These are phyloP conservation scores for Cucurbitaria berberidis DNA, from an alignment of 2,329 filamentous ascomycete species.

Conservation along the genomic window DNA sequence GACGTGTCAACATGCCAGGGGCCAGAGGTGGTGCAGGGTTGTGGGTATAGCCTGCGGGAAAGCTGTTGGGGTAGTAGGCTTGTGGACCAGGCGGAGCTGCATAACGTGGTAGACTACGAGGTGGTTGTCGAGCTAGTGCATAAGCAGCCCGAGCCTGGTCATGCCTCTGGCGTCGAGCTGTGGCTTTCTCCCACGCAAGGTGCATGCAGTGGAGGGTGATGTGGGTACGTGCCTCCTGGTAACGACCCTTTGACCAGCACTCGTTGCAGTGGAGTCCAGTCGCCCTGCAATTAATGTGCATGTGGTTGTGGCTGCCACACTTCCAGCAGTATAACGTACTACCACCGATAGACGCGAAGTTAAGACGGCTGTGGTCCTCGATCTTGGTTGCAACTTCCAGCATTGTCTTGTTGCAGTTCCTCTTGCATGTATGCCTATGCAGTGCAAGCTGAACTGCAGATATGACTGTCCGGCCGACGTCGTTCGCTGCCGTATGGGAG, in stretches of 20 bases:
- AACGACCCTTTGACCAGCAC: constrained; percentile 3
- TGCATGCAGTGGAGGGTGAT: constrained; percentile 10
- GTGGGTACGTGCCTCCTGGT: neutral
- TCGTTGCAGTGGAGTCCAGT: constrained; percentile 9
- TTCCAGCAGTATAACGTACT: constrained; percentile 14
- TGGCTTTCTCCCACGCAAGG: neutral
- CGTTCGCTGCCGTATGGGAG: constrained; percentile 31
- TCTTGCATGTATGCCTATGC: neutral
- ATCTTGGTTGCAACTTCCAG: constrained; percentile 8
- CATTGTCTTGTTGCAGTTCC: neutral
- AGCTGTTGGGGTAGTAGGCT: no score
- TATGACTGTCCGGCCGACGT: constrained; percentile 31
- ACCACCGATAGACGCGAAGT: constrained; percentile 11
- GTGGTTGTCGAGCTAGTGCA: no score
- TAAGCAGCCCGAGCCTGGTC: neutral
- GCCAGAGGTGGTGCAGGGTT: neutral
- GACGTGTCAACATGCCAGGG: neutral
- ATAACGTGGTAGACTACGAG: no score
- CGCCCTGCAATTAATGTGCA: constrained; percentile 3
- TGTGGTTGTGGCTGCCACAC: constrained; percentile 11
- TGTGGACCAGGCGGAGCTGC: no score
- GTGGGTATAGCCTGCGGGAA: neutral
- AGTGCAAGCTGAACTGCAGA: constrained; percentile 26
- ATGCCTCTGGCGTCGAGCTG: neutral
- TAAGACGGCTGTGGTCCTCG: constrained; percentile 11